A percentile compares a stretch with the other conserved stretches of the same genome.
Evolutionary conservation across 805 yeast genomes (phyloP).

Genomic region (Candida michaelii): DNA sequence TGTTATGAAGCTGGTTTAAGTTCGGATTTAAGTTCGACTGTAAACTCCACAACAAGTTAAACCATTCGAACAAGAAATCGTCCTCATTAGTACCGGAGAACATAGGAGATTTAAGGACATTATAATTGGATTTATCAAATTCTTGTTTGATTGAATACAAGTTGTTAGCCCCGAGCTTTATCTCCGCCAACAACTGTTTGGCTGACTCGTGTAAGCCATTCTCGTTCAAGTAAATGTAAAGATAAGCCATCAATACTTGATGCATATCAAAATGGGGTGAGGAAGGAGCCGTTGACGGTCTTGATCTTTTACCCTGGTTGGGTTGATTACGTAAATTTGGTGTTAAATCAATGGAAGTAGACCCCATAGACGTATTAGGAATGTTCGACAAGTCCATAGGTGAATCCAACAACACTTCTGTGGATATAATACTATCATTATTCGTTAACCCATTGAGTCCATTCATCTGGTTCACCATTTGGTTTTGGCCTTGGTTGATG

Average conservation of each 20-base stretch:
- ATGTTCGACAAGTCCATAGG: slow-evolving; percentile 2
- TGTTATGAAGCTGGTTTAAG: slow-evolving; percentile 22
- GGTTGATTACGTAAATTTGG: background rate
- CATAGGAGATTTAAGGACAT: slow-evolving; percentile 28
- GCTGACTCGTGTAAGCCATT: slow-evolving; percentile 54
- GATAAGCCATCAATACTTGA: slow-evolving; percentile 51
- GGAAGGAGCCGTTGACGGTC: slow-evolving; percentile 9
- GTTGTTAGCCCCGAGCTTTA: slow-evolving; percentile 11
- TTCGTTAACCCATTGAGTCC: background rate
- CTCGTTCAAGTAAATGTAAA: slow-evolving; percentile 49
- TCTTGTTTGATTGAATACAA: slow-evolving; percentile 13
- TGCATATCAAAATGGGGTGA: slow-evolving; percentile 19
- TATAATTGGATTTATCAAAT: slow-evolving; percentile 17
- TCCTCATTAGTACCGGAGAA: slow-evolving; percentile 34
- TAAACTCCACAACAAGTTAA: slow-evolving; percentile 51
- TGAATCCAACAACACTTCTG: slow-evolving; percentile 1
- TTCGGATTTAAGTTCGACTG: slow-evolving; percentile 43
- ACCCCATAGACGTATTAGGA: background rate
- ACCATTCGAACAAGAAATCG: slow-evolving; percentile 56
- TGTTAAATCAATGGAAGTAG: background rate
- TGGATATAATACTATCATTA: background rate
- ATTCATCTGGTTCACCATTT: background rate
- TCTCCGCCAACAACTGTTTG: slow-evolving; percentile 34
- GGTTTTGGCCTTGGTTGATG: background rate
- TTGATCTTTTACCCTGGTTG: slow-evolving; percentile 3